Percentiles rank a stretch among this genome's conserved stretches.
Conservation (phyloP, 257 asterid genomes). For the Gentiana straminea region DNA sequence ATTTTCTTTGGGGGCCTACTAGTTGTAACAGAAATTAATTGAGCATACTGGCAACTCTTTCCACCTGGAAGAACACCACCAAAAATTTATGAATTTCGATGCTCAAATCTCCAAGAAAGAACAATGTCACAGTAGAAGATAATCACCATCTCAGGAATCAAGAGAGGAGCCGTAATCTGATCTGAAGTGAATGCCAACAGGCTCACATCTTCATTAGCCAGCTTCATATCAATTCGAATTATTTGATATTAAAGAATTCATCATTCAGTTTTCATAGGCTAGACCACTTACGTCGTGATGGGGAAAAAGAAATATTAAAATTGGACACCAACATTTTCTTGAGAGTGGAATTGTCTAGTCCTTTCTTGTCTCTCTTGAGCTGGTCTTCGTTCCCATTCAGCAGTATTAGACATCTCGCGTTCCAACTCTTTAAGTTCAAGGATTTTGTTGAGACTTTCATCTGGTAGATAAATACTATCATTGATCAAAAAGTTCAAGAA, state of each 20-base stretch:
- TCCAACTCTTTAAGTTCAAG: too few relatives aligned
- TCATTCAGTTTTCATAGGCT: conserved; percentile 9
- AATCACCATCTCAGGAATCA: conserved; percentile 89
- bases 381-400: too few relatives aligned
- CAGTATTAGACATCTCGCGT: too few relatives aligned
- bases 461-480: conserved; percentile 89
- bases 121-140: background rate
- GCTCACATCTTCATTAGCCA: conserved; percentile 97
- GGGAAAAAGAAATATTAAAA: conserved; percentile 5
- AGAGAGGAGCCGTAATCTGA: conserved; percentile 83
- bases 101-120: too few relatives aligned
- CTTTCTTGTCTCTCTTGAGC: too few relatives aligned
- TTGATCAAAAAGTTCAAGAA: conserved; percentile 83
- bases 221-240: conserved; percentile 90
- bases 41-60: conserved; percentile 97
- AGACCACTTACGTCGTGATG: too few relatives aligned
- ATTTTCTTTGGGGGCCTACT: conserved; percentile 95
- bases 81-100: too few relatives aligned
- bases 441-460: too few relatives aligned
- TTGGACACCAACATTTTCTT: conserved; percentile 68
- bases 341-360: too few relatives aligned
- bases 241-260: conserved; percentile 51
- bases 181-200: conserved; percentile 91
- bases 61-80: conserved; percentile 51
- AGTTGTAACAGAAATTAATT: conserved; percentile 88